Percentiles rank a stretch among this genome's conserved stretches.
These are phyloP conservation scores for Ophiocordyceps sinensis DNA, from an alignment of 2,329 filamentous ascomycete species.

Conservation along the genomic window DNA sequence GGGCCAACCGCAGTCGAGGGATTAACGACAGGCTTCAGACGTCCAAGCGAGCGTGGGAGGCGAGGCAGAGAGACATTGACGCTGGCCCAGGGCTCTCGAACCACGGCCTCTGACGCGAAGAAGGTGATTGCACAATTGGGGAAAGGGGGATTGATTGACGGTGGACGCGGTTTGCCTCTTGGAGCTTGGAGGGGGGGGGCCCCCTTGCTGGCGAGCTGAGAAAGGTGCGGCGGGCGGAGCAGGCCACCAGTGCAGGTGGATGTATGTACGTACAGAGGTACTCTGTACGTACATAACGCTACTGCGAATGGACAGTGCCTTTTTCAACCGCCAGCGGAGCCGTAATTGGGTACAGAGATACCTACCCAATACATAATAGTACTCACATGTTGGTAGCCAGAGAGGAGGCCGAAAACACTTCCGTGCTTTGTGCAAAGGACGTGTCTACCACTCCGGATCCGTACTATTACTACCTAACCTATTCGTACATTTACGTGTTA, in stretches of 20 bases:
- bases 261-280: too few relatives aligned
- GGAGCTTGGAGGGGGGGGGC: neutral
- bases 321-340: too few relatives aligned
- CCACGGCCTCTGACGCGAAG: neutral
- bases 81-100: neutral
- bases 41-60: constrained; percentile 1
- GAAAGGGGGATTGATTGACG: constrained; percentile 3
- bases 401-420: too few relatives aligned
- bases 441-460: too few relatives aligned
- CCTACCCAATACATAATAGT: too few relatives aligned
- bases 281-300: too few relatives aligned
- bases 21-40: neutral
- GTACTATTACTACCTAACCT: too few relatives aligned
- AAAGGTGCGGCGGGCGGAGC: neutral
- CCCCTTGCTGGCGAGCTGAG: neutral
- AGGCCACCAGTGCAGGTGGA: neutral
- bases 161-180: constrained; percentile 2
- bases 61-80: neutral
- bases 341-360: too few relatives aligned
- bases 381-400: too few relatives aligned
- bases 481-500: too few relatives aligned
- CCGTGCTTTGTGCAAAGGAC: too few relatives aligned
- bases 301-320: too few relatives aligned
- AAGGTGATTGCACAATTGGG: neutral
- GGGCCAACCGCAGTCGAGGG: neutral